Conservation (phyloP, 805 yeast genomes). For the Dipodascus albidus region DNA sequence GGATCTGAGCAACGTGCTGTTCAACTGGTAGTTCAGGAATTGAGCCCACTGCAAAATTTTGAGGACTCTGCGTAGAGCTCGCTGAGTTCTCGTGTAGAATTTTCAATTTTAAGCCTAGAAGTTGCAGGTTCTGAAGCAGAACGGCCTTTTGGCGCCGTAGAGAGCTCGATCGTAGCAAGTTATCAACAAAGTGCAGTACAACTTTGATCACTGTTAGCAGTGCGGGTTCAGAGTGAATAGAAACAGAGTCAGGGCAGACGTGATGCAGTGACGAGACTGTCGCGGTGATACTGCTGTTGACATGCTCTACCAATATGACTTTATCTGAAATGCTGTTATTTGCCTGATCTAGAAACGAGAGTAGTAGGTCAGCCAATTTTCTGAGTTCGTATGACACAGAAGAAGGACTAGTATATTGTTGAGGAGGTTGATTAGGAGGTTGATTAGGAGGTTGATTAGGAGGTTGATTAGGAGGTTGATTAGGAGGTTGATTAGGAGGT, state of each 20-base stretch:
- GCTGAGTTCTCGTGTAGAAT: conserved; percentile 15
- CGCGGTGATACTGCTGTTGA: not conserved
- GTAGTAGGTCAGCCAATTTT: not conserved
- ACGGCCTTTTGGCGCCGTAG: conserved; percentile 45
- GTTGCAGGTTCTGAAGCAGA: conserved; percentile 47
- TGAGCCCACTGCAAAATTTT: conserved; percentile 22
- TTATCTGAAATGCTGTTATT: not conserved
- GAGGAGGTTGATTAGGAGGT: not conserved
- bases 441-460: not conserved
- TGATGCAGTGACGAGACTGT: not conserved
- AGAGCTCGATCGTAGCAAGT: conserved; percentile 50
- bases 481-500: not conserved
- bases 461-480: not conserved
- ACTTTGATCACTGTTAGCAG: conserved; percentile 37
- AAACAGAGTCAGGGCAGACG: not conserved
- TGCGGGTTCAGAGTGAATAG: not conserved
- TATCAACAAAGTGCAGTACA: conserved; percentile 58
- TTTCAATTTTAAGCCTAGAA: conserved; percentile 30
- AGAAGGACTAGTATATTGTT: not conserved
- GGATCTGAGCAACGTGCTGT: conserved; percentile 11
- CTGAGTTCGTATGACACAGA: not conserved
- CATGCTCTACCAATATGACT: not conserved
- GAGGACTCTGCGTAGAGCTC: conserved; percentile 13
- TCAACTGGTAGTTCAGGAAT: conserved; percentile 9
- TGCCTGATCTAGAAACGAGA: not conserved